Evolutionary conservation across 2,329 filamentous ascomycete genomes (phyloP).

Genomic region (Cordyceps pruinosa): DNA sequence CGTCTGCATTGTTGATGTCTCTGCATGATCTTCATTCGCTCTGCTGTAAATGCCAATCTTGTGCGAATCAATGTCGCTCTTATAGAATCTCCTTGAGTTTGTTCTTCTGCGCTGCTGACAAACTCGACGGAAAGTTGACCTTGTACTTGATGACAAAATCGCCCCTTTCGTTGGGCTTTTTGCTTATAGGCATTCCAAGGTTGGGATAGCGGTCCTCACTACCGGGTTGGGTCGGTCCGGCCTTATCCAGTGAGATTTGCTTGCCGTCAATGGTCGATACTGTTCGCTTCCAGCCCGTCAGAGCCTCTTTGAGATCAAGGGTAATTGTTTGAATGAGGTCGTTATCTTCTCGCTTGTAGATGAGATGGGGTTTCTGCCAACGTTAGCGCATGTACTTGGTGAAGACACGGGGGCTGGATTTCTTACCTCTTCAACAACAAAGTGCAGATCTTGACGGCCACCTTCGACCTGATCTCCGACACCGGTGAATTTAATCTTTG

Average conservation of each 20-base stretch:
- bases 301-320: slow-evolving; percentile 82
- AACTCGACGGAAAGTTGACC: slow-evolving; percentile 78
- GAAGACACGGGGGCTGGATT: neutral
- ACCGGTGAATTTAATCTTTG: slow-evolving; percentile 96
- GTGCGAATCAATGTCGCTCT: slow-evolving; percentile 13
- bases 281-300: slow-evolving; percentile 91
- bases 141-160: slow-evolving; percentile 87
- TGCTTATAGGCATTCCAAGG: slow-evolving; percentile 91
- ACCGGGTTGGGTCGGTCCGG: slow-evolving; percentile 78
- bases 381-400: slow-evolving; percentile 31
- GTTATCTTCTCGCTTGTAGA: slow-evolving; percentile 82
- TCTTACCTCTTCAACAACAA: slow-evolving; percentile 86
- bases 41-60: neutral
- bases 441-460: slow-evolving; percentile 89
- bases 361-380: slow-evolving; percentile 71
- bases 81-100: slow-evolving; percentile 72
- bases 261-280: slow-evolving; percentile 90
- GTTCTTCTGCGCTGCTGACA: slow-evolving; percentile 74
- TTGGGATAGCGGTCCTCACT: slow-evolving; percentile 75
- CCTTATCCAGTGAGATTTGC: slow-evolving; percentile 70
- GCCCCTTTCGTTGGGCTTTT: slow-evolving; percentile 76
- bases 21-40: neutral
- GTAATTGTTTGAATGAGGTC: slow-evolving; percentile 74
- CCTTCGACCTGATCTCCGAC: slow-evolving; percentile 98
- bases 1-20: neutral